Percentiles rank a stretch among this genome's conserved stretches.
phyloP scores from a whole-genome alignment of 768 basidiomycete species.

The Pilatotrama ljubarskyi region DNA sequence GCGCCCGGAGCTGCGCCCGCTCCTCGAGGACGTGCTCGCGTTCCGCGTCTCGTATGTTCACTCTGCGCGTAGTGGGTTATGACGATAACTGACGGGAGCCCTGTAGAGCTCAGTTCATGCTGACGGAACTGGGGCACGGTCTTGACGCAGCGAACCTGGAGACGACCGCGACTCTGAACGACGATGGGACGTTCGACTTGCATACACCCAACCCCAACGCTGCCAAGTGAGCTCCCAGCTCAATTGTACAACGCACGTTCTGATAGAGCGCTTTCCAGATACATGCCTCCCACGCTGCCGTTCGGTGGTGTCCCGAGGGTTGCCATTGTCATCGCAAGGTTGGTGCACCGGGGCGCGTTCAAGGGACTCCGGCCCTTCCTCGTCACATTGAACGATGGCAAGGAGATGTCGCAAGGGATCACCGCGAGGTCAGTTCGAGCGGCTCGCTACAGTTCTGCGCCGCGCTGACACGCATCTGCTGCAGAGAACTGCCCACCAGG shows the following conservation, averaged over 20 bases:
- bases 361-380: constrained; percentile 42
- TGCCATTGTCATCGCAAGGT: constrained; percentile 42
- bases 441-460: constrained; percentile 1
- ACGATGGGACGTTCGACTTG: too few species aligned
- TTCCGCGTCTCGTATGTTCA: constrained; percentile 29
- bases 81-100: constrained; percentile 33
- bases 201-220: constrained; percentile 44
- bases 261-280: too few species aligned
- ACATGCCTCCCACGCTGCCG: too few species aligned
- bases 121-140: constrained; percentile 51
- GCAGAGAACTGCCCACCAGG: not conserved
- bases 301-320: constrained; percentile 32
- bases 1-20: constrained; percentile 26
- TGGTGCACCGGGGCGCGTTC: constrained; percentile 37
- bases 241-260: too few species aligned
- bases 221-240: constrained; percentile 39
- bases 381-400: constrained; percentile 41
- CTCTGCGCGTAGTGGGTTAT: not conserved
- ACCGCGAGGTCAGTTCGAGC: not conserved
- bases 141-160: constrained; percentile 44
- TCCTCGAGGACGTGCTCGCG: constrained; percentile 29
- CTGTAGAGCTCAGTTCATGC: constrained; percentile 41
- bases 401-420: constrained; percentile 39
- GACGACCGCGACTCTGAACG: constrained; percentile 32
- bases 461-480: not conserved